Evolutionary conservation across 2,329 filamentous ascomycete genomes (phyloP).

Genomic region (Sarocladium oryzae): DNA sequence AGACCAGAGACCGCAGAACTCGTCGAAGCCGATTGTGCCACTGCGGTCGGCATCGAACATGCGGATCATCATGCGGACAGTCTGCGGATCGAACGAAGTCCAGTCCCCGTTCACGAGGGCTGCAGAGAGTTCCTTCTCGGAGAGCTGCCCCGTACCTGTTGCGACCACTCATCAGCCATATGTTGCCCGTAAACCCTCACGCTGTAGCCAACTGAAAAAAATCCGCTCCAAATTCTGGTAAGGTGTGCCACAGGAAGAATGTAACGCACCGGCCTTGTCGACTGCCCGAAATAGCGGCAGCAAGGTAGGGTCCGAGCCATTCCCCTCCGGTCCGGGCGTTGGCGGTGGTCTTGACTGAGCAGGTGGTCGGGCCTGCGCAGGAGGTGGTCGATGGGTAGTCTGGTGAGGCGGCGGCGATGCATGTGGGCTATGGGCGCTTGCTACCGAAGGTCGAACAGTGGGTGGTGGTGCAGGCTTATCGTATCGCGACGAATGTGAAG

Average conservation of each 20-base stretch:
- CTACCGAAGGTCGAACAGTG: conserved; percentile 20
- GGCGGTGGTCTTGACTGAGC: conserved; percentile 57
- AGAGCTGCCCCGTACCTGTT: conserved; percentile 70
- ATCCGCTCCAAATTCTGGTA: too few relatives aligned
- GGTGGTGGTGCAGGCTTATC: conserved; percentile 17
- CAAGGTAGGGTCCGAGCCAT: conserved; percentile 62
- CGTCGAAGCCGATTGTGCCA: conserved; percentile 86
- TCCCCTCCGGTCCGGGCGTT: conserved; percentile 49
- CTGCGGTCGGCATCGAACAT: conserved; percentile 96
- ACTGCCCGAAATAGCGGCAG: conserved; percentile 85
- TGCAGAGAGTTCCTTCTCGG: conserved; percentile 77
- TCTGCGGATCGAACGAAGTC: conserved; percentile 87
- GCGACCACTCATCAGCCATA: neutral
- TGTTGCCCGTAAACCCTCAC: too few relatives aligned
- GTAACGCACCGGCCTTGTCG: conserved; percentile 66
- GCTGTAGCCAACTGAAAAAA: too few relatives aligned
- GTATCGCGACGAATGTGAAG: conserved; percentile 8
- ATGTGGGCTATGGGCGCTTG: neutral
- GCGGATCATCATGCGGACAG: conserved; percentile 97
- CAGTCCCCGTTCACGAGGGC: conserved; percentile 96
- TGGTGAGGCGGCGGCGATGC: conserved; percentile 10
- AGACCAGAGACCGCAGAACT: conserved; percentile 94
- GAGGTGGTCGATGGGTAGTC: conserved; percentile 26
- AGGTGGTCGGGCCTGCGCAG: conserved; percentile 44
- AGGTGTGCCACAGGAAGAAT: too few relatives aligned